phyloP scores from a whole-genome alignment of 768 basidiomycete genomes.

The Auricularia heimuer region DNA sequence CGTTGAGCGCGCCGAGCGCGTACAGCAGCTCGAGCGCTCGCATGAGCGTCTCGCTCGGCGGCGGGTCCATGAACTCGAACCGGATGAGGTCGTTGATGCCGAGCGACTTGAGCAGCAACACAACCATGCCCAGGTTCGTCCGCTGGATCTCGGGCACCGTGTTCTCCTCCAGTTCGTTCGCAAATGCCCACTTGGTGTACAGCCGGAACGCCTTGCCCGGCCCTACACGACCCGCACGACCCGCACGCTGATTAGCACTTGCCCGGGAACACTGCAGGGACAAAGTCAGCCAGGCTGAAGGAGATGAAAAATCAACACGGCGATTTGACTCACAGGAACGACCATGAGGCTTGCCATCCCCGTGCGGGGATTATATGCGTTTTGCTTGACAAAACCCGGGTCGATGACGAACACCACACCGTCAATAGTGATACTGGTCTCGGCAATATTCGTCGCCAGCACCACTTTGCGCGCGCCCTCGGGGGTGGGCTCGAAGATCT shows the following conservation, averaged over 20 bases:
- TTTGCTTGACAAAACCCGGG: constrained; percentile 98
- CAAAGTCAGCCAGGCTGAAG: constrained; percentile 3
- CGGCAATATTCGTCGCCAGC: constrained; percentile 98
- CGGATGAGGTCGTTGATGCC: constrained; percentile 98
- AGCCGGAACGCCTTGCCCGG: constrained; percentile 98
- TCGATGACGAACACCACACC: constrained; percentile 99
- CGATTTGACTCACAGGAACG: constrained; percentile 61
- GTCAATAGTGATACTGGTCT: constrained; percentile 98
- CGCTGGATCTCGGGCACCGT: constrained; percentile 98
- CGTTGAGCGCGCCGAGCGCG: constrained; percentile 92
- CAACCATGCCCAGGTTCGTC: constrained; percentile 95
- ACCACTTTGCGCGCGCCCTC: constrained; percentile 96
- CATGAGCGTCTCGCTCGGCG: constrained; percentile 95
- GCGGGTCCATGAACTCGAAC: constrained; percentile 98
- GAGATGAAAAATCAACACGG: background rate
- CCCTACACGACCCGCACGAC: constrained; percentile 94
- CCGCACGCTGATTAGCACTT: constrained; percentile 94
- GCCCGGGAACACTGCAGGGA: constrained; percentile 78
- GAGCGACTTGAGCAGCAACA: constrained; percentile 87
- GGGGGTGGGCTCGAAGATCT: constrained; percentile 98
- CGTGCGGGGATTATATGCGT: constrained; percentile 95
- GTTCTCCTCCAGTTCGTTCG: constrained; percentile 92
- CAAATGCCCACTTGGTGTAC: constrained; percentile 97
- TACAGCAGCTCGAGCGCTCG: constrained; percentile 88
- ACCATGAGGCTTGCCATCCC: constrained; percentile 97